phyloP scores from a whole-genome alignment of 2,329 filamentous ascomycete species.

The Verticillium tricorpus region DNA sequence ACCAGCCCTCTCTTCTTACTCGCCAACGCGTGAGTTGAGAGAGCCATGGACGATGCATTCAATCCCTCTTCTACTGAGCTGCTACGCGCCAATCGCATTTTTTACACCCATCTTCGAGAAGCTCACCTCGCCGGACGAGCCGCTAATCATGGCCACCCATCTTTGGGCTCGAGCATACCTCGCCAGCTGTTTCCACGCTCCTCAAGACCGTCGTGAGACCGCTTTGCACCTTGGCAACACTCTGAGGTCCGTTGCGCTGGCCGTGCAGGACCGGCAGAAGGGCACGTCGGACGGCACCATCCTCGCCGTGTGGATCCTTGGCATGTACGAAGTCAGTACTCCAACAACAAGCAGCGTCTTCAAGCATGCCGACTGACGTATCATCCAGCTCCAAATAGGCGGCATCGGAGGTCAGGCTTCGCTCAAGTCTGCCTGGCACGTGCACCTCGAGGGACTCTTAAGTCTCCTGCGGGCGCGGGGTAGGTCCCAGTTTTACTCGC shows the following conservation, averaged over 20 bases:
- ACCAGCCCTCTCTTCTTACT: neutral
- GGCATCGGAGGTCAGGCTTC: slow-evolving; percentile 21
- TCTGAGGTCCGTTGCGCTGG: slow-evolving; percentile 30
- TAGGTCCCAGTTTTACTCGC: slow-evolving; percentile 16
- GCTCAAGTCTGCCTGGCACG: slow-evolving; percentile 27
- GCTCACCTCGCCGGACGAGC: slow-evolving; percentile 18
- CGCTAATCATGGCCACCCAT: slow-evolving; percentile 33
- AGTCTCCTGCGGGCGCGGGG: slow-evolving; percentile 32
- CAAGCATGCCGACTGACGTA: neutral
- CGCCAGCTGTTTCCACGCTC: slow-evolving; percentile 28
- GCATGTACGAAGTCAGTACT: slow-evolving; percentile 31
- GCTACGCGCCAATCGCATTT: slow-evolving; percentile 30
- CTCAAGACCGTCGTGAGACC: slow-evolving; percentile 25
- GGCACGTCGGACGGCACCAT: slow-evolving; percentile 27
- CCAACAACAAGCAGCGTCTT: neutral
- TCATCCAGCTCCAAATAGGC: slow-evolving; percentile 28
- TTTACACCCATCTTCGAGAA: slow-evolving; percentile 23
- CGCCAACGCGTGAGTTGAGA: slow-evolving; percentile 11
- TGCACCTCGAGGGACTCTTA: slow-evolving; percentile 30
- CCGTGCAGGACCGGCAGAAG: slow-evolving; percentile 23
- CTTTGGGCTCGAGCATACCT: slow-evolving; percentile 35
- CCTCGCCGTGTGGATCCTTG: slow-evolving; percentile 33
- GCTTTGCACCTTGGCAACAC: slow-evolving; percentile 31
- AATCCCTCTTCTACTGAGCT: slow-evolving; percentile 31
- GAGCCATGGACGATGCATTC: slow-evolving; percentile 35